Evolutionary conservation across 75 land plant species (phyloP), one percentile per base, ranked within the genome.

Genomic region (Isoetes taiwanensis): DNA sequence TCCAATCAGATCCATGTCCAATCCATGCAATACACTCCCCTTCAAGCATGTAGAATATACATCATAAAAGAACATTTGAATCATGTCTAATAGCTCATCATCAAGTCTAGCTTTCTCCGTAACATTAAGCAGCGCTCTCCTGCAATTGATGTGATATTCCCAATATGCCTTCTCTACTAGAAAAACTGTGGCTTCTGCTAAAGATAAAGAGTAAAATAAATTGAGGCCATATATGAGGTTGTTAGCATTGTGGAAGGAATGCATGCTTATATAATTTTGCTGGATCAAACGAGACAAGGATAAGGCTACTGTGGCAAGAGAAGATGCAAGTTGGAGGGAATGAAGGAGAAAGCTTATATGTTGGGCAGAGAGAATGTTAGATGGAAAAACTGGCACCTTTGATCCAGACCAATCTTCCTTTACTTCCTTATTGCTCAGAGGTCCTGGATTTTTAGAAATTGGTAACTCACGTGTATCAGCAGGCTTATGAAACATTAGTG

Each of bases 351-450:
- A 5, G 16, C 50, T 46, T 16, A 46, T 46, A 6, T 23, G 50
- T 5, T 46, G 6, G 50, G 50, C 50, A 46, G 50, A 19, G 16
- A 46, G 25, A 4, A 6, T 46, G 16, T 16, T 23, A n/a, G 8
- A 5, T 16, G 5, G 90, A 24, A 84, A 32, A 24, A 88, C 56
- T 20, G 80, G 50, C 5, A 6, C 50, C 25, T 14, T 37, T 14
- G 38, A 37, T 9, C 14, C 14, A 9, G 9, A 9, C 9, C 14
- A 9, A 9, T 9, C 9, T 14, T 9, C 9, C 38, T 37, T 37
- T 37, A 14, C 14, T 14, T 37, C 38, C 11, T 9, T 9, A 9
- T 37, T 37, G 38, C 14, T 9, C n/a, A n/a, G n/a, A n/a, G n/a
- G n/a, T n/a, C n/a, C n/a, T n/a, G n/a, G n/a, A n/a, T n/a, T n/a